Percentiles rank a stretch among this genome's conserved stretches.
phyloP scores from a whole-genome alignment of 2,329 filamentous ascomycete species.

The Calonectria pteridis region DNA sequence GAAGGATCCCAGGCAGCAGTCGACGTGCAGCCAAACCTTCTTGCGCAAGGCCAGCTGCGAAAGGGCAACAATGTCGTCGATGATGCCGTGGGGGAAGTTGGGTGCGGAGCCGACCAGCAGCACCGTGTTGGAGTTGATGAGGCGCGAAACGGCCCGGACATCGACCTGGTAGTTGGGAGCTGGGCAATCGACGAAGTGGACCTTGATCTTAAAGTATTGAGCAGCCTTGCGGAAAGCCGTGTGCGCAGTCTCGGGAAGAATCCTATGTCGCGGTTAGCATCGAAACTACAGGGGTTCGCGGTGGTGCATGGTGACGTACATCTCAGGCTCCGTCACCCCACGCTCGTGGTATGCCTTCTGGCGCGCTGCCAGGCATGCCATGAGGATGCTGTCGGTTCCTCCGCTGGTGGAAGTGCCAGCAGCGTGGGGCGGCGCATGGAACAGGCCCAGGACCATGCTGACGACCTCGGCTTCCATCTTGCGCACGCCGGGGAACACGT shows the following conservation, averaged over 20 bases:
- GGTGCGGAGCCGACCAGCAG: slow-evolving; percentile 94
- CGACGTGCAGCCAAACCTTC: slow-evolving; percentile 90
- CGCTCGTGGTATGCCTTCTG: slow-evolving; percentile 90
- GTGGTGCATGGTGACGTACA: slow-evolving; percentile 66
- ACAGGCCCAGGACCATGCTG: slow-evolving; percentile 91
- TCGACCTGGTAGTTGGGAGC: slow-evolving; percentile 89
- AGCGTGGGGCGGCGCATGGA: slow-evolving; percentile 87
- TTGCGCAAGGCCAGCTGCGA: slow-evolving; percentile 85
- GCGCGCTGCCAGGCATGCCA: slow-evolving; percentile 91
- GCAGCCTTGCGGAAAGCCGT: slow-evolving; percentile 96
- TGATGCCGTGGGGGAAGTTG: slow-evolving; percentile 98
- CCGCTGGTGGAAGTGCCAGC: slow-evolving; percentile 93
- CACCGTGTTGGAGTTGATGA: slow-evolving; percentile 95
- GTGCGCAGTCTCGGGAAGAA: slow-evolving; percentile 93
- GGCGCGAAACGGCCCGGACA: slow-evolving; percentile 79
- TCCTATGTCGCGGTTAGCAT: slow-evolving; percentile 65
- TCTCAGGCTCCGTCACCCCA: slow-evolving; percentile 92
- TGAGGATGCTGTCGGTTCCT: slow-evolving; percentile 95
- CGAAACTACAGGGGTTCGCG: neutral
- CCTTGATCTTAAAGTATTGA: slow-evolving; percentile 96
- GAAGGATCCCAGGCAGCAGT: slow-evolving; percentile 98
- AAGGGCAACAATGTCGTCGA: slow-evolving; percentile 90
- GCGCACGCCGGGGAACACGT: slow-evolving; percentile 96
- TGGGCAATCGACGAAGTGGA: slow-evolving; percentile 89
- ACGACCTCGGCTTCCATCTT: slow-evolving; percentile 99